Evolutionary conservation across 495 filamentous ascomycete genomes (phyloP).

Genomic region (Penicillium arizonense): DNA sequence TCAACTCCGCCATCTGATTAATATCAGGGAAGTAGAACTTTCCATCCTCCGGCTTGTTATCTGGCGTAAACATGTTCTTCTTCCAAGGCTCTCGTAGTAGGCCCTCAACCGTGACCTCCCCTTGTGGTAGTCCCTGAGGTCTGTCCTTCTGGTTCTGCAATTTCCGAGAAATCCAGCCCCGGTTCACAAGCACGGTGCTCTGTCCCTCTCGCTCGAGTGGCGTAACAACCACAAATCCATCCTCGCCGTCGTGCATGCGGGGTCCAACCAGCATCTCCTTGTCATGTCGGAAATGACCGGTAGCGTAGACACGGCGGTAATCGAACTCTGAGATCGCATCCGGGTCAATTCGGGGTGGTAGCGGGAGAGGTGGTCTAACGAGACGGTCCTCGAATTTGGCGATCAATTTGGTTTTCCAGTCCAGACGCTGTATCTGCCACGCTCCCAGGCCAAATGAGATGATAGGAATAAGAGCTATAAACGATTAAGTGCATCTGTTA

Average conservation of each 20-base stretch:
- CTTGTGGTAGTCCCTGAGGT: conserved; percentile 56
- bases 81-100: conserved; percentile 87
- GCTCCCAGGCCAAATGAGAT: conserved; percentile 87
- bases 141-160: conserved; percentile 61
- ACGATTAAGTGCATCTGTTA: background rate
- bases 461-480: conserved; percentile 77
- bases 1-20: conserved; percentile 82
- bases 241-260: conserved; percentile 80
- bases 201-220: conserved; percentile 73
- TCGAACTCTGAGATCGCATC: conserved; percentile 83
- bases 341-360: conserved; percentile 80
- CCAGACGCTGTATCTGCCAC: conserved; percentile 93
- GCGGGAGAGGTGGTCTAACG: conserved; percentile 77
- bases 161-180: conserved; percentile 85
- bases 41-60: conserved; percentile 74
- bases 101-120: conserved; percentile 75
- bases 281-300: conserved; percentile 76
- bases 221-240: conserved; percentile 88
- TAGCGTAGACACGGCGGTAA: conserved; percentile 80
- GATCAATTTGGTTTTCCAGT: conserved; percentile 90
- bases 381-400: conserved; percentile 89
- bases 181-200: conserved; percentile 75
- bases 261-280: conserved; percentile 95
- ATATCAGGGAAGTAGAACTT: conserved; percentile 97
- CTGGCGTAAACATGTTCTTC: conserved; percentile 96